Evolutionary conservation across 2,329 filamentous ascomycete species (phyloP), one percentile per base, ranked within the genome.

Genomic region (Botrytis paeoniae): DNA sequence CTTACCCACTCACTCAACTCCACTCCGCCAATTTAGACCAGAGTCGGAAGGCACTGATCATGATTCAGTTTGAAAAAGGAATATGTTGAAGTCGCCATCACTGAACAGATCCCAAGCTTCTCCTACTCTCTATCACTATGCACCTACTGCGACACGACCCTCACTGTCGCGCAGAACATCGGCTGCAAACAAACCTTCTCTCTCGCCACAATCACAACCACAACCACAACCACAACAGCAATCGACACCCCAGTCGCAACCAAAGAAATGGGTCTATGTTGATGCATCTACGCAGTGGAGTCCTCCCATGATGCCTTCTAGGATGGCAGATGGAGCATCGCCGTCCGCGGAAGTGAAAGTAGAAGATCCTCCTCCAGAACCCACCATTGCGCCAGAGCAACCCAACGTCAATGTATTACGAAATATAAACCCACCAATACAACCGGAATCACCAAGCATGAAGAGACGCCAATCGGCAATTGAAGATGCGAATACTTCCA

Each of bases 241-340:
- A 69, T 41, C 64, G 41, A 70, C 71, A 69, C 70, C 74, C 54
- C 77, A 75, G 75, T 78, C 70, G 62, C 45, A 71, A 71, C 37
- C 70, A 22, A 66, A 68, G 70, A 71, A 57, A 73, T 73, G 68
- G 66, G 61, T 65, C 45, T 70, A 79, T 78, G 78, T 78, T 69
- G 79, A 80, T 73, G 78, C 76, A 64, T 75, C 73, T 37, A 80
- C 78, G 22, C 79, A 80, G 78, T 80, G 78, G 77, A 78, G 75
- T 68, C 76, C 76, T 68, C 78, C 76, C 59, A 75, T 74, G 48
- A 77, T 78, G 75, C 77, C 71, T 62, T 64, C 71, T 41, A 77
- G 75, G 72, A 74, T 73, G 73, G 73, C 76, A 43, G 37, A 59
- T 68, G 25, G 71, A 65, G 48, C 59, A 32, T 65, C 62, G 39